Conservation (phyloP, 371 early-diverging fungal species). For the Batkoa obscura region DNA sequence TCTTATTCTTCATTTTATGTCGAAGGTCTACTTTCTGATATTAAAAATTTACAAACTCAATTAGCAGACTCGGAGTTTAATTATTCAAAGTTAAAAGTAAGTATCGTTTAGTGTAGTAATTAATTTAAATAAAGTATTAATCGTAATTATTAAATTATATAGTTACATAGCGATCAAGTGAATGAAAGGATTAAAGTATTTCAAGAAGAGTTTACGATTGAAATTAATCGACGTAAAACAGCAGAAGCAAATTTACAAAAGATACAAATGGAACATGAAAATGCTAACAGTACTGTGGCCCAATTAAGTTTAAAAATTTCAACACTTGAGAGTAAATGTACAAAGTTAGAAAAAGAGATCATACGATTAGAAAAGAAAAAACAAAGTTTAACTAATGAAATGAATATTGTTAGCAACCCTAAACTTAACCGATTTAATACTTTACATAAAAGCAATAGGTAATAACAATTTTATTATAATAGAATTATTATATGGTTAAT, state of each 20-base stretch:
- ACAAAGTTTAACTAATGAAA: too few relatives aligned
- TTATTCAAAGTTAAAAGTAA: constrained; percentile 9
- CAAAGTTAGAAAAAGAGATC: too few relatives aligned
- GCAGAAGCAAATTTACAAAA: constrained; percentile 4
- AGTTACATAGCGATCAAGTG: constrained; percentile 6
- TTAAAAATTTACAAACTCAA: constrained; percentile 7
- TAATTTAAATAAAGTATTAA: too few relatives aligned
- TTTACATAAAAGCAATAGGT: too few relatives aligned
- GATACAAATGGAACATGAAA: not conserved
- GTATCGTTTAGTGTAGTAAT: not conserved
- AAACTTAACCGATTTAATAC: too few relatives aligned
- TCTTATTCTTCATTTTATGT: not conserved
- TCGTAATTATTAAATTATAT: not conserved
- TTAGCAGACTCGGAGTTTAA: constrained; percentile 9
- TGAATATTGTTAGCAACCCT: too few relatives aligned
- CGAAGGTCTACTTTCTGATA: constrained; percentile 8
- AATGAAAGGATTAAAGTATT: constrained; percentile 7
- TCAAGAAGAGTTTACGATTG: constrained; percentile 8
- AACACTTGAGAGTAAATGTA: too few relatives aligned
- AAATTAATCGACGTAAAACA: constrained; percentile 6
- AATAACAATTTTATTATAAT: too few relatives aligned
- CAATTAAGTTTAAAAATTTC: too few relatives aligned
- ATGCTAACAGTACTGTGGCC: too few relatives aligned
- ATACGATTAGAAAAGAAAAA: too few relatives aligned
- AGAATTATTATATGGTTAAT: too few relatives aligned